These are phyloP conservation scores for Aspergillus texensis DNA, from an alignment of 2,329 filamentous ascomycete genomes.

Conservation along the genomic window DNA sequence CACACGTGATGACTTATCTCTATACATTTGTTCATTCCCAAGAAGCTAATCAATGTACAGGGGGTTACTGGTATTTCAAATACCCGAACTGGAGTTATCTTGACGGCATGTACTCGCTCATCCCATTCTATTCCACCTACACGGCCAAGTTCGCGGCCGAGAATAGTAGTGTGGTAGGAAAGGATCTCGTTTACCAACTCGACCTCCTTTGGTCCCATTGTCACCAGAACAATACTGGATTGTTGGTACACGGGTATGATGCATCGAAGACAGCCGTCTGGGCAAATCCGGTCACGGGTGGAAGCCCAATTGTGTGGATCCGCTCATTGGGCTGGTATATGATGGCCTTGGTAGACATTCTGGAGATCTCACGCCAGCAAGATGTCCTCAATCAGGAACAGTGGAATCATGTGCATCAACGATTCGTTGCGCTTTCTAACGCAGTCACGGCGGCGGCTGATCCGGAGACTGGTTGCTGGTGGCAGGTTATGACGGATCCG, in stretches of 20 bases:
- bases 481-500: constrained; percentile 59
- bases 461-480: constrained; percentile 55
- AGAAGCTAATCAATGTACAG: background rate
- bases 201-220: constrained; percentile 51
- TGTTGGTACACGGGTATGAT: constrained; percentile 61
- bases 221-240: constrained; percentile 41
- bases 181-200: constrained; percentile 51
- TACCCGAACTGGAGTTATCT: constrained; percentile 58
- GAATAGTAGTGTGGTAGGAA: constrained; percentile 44
- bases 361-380: constrained; percentile 47
- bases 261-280: constrained; percentile 52
- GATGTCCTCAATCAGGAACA: constrained; percentile 33
- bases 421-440: constrained; percentile 46
- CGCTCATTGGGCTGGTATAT: constrained; percentile 59
- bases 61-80: constrained; percentile 26
- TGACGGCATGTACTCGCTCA: constrained; percentile 55
- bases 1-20: accelerated
- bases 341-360: constrained; percentile 54
- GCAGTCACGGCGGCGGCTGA: constrained; percentile 50
- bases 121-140: constrained; percentile 16
- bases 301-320: constrained; percentile 58
- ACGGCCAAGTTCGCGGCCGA: constrained; percentile 36
- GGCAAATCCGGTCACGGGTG: constrained; percentile 55
- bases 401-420: constrained; percentile 39
- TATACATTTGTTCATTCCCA: background rate